Conservation (phyloP, 2,329 filamentous ascomycete species). For the Pezicula radicicola region DNA sequence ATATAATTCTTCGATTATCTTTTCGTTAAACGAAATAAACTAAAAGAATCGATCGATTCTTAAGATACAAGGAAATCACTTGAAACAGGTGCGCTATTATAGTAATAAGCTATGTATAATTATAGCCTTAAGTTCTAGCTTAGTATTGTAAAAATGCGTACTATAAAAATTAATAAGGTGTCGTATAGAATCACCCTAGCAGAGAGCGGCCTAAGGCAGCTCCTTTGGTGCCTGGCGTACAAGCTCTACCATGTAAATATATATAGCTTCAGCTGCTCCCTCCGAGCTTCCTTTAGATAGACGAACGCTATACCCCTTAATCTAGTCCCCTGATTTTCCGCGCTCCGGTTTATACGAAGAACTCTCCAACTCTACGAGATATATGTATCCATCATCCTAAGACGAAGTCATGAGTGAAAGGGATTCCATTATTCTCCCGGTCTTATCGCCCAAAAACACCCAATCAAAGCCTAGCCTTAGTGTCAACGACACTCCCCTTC, state of each 20-base stretch:
- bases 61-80: not conserved
- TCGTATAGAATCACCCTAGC: too few relatives aligned
- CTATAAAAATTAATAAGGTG: not conserved
- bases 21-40: too few relatives aligned
- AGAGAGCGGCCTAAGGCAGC: not conserved
- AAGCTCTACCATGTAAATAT: not conserved
- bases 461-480: slow-evolving; percentile 6
- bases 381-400: slow-evolving; percentile 4
- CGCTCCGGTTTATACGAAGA: slow-evolving; percentile 2
- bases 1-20: too few relatives aligned
- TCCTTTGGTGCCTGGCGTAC: not conserved
- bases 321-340: not conserved
- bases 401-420: slow-evolving; percentile 7
- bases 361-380: slow-evolving; percentile 9
- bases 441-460: slow-evolving; percentile 5
- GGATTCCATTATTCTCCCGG: slow-evolving; percentile 6
- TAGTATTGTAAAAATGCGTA: not conserved
- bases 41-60: not conserved
- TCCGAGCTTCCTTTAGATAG: not conserved
- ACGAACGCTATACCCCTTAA: not conserved
- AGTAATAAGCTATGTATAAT: not conserved
- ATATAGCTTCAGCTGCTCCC: not conserved
- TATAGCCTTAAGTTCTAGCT: not conserved
- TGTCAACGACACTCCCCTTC: slow-evolving; percentile 14
- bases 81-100: not conserved